Base-by-base conservation (phyloP, 2,329 filamentous ascomycete species). In the Verticillium klebahnii region DNA sequence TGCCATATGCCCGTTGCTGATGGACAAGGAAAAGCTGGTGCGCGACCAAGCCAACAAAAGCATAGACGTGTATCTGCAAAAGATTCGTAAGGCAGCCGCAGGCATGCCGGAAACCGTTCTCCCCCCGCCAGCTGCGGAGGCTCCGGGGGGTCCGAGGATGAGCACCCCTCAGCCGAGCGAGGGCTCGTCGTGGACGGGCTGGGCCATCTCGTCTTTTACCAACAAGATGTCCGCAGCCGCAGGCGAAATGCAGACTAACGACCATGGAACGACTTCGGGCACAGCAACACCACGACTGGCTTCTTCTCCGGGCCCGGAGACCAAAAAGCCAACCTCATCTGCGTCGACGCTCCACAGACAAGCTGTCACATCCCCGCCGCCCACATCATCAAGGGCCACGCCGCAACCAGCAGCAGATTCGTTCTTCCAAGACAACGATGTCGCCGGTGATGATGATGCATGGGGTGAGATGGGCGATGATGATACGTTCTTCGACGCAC, bases 201-300 rank as follows among this genome's bases (percentile, higher is more conserved):
- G 95, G 95, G 95, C 95, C 1, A 97, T 99, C 60, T 98, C 95
- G 0, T 97, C 93, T 1, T 99, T 99, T 72, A 98, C 95, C 2
- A 98, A 98, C 76, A 97, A 97, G 70, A 74, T 98, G 14, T 89
- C 92, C 1, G 78, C 90, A 0, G 93, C 92, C 0, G 90, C 90
- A 9, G 95, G 95, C 19, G 90, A 97, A 62, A 99, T 99, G 65
- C 83, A 94, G 71, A 78, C 86, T 1, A 72, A 82, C 19, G 45
- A 52, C 19, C 45, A 52, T 14, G 75, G 80, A 60, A 82, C 82
- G 63, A 78, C 77, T 39, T 73, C 76, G 2, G 70, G 79, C 3
- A 70, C 76, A 0, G 71, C 78, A 14, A 75, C 82, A 23, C 75
- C 76, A 15, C 78, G 79, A 29, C 71, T 76, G 2, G 67, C 71